Evolutionary conservation across 495 filamentous ascomycete genomes (phyloP), one percentile per base, ranked within the genome.

Genomic region (Trichoderma asperelloides): DNA sequence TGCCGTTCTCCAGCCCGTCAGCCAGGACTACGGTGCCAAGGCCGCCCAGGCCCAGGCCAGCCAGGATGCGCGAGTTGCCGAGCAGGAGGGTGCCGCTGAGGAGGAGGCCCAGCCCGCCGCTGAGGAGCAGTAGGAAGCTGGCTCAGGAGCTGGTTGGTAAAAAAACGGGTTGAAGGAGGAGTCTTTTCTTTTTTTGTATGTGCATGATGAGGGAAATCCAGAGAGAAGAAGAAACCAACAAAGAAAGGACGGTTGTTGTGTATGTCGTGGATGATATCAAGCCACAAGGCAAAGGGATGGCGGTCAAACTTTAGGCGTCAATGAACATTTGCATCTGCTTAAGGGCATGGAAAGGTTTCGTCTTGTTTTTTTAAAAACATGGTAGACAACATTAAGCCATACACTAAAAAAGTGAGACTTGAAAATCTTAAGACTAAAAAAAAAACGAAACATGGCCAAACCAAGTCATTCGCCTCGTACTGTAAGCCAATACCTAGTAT

Each of bases 21-120:
- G 87, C 82, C 92, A 97, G 83, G 95, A 98, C 83, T 98, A 98
- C 82, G 96, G 96, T 78, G 92, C 94, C 69, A 97, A 97, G 88
- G 93, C 92, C 68, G 80, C 93, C 49, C 90, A 91, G 74, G 90
- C 91, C 67, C 83, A 83, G 65, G 82, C 83, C 68, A 83, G 83
- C 72, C 84, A 83, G 65, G 78, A 82, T 47, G 90, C 91, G 75
- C 83, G 86, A 65, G 89, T 91, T 65, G 91, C 96, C 82, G 83
- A 87, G 82, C 73, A 76, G 70, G 76, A 79, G 62, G 83, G 75
- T 72, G 80, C 73, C 66, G 84, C 81, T 76, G 82, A 84, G 74
- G 82, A 84, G 74, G 76, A 79, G 71, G 55, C 55, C 55, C 55
- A 60, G 55, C 71, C 73, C 65, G 73, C 74, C 67, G 75, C 77